Evolutionary conservation across 2,329 filamentous ascomycete genomes (phyloP), one percentile per base, ranked within the genome.

Genomic region (Verticillium klebahnii): DNA sequence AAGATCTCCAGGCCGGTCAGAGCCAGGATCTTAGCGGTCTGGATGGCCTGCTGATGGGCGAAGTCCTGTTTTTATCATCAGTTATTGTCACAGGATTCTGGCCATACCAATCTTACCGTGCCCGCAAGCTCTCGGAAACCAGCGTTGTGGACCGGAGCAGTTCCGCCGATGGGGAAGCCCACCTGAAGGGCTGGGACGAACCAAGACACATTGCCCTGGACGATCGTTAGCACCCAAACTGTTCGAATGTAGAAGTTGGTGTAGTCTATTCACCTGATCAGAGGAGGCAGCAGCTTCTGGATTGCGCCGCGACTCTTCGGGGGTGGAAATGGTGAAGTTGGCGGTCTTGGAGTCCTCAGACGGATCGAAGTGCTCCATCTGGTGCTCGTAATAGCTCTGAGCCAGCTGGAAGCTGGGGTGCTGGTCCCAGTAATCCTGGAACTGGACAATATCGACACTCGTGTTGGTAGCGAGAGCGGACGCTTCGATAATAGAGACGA

Each of bases 341-440:
- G 62, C 60, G 14, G 62, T 64, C 2, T 59, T 23, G 5, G 52
- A 32, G 40, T 64, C 55, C 19, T 62, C n/a, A 1, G 62, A 59
- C 11, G 62, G 62, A 45, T 64, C 57, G 9, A 64, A 25, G 2
- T 60, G 37, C 58, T 62, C 39, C 57, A 64, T 60, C 57, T 62
- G 62, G 36, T 60, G 3, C 29, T 60, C 15, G 50, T 64, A 64
- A 29, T 61, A 64, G 25, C 34, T 64, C 19, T 60, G 54, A 0
- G 63, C 63, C 0, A 64, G 56, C 11, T 61, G 61, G 19, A 60
- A 63, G 56, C 63, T 64, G 2, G 63, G 63, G 8, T 60, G 59
- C 11, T 64, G 63, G 14, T 64, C 63, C 63, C 61, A 64, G 59
- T 64, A 64, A 56, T 64, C 63, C 37, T 64, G 61, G 56, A 64